Evolutionary conservation across 495 filamentous ascomycete genomes (phyloP).

Genomic region (Podospora tetraspora): DNA sequence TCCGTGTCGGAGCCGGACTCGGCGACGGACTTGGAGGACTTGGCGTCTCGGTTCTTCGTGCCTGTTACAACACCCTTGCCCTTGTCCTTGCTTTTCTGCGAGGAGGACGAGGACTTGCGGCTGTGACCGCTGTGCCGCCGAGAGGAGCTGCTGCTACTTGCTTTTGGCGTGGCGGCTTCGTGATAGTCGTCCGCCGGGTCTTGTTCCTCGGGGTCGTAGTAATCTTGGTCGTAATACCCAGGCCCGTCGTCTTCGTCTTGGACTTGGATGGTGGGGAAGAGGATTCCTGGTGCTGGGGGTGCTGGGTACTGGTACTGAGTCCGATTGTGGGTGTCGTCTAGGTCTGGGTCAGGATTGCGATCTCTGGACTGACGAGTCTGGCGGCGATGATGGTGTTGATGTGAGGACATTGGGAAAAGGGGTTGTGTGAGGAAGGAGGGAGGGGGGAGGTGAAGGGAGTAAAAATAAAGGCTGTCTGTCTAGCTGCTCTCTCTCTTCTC

Average conservation of each 20-base stretch:
- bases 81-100: conserved; percentile 9
- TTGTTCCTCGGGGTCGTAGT: conserved; percentile 10
- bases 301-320: conserved; percentile 3
- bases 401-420: conserved; percentile 23
- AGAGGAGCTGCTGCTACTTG: neutral
- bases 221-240: neutral
- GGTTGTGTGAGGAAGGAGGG: neutral
- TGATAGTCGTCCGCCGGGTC: too few species aligned
- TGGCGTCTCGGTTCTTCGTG: conserved; percentile 18
- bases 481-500: neutral
- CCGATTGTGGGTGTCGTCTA: neutral
- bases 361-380: conserved; percentile 18
- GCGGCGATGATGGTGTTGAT: conserved; percentile 21
- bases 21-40: neutral
- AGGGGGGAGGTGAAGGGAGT: conserved; percentile 8
- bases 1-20: conserved; percentile 33
- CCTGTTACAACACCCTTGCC: conserved; percentile 7
- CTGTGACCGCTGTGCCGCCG: conserved; percentile 3
- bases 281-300: neutral
- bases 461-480: neutral
- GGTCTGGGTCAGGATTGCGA: conserved; percentile 15
- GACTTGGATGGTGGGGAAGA: conserved; percentile 3
- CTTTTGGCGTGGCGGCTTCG: conserved; percentile 2
- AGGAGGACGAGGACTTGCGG: conserved; percentile 9
- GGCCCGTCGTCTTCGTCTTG: neutral